A percentile compares a stretch with the other conserved stretches of the same genome.
Conservation (phyloP, 768 basidiomycete genomes). For the Inosperma sp. region DNA sequence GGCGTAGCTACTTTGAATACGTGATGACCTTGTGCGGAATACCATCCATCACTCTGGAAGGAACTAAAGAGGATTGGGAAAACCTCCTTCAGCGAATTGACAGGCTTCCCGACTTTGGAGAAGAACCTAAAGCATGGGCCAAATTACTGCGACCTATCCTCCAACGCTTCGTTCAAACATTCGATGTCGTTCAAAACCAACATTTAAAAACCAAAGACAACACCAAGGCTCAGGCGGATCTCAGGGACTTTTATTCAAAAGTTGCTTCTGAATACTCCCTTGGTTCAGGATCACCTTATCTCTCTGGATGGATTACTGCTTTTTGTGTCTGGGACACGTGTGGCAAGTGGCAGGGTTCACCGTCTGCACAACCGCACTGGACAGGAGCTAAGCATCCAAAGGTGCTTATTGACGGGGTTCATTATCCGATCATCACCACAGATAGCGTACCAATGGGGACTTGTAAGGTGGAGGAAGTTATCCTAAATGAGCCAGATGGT, state of each 20-base stretch:
- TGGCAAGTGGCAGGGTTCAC: too few relatives aligned
- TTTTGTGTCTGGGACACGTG: conserved; percentile 33
- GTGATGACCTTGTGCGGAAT: conserved; percentile 37
- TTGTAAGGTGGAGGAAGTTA: too few relatives aligned
- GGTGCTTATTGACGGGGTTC: too few relatives aligned
- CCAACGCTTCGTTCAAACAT: too few relatives aligned
- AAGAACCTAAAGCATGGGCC: conserved; percentile 32
- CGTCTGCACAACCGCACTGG: too few relatives aligned
- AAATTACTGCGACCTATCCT: too few relatives aligned
- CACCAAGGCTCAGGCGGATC: conserved; percentile 29
- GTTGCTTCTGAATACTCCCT: conserved; percentile 24
- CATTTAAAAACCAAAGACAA: conserved; percentile 36
- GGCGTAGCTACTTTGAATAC: conserved; percentile 33
- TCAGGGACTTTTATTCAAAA: conserved; percentile 9
- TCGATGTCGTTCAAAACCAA: too few relatives aligned
- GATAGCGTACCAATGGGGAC: too few relatives aligned
- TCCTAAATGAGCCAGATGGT: too few relatives aligned
- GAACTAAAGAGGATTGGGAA: conserved; percentile 37
- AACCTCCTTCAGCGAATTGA: conserved; percentile 34
- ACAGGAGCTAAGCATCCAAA: too few relatives aligned
- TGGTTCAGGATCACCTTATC: conserved; percentile 22
- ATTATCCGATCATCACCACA: too few relatives aligned
- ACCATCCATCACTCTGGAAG: conserved; percentile 42
- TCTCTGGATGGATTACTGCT: conserved; percentile 40
- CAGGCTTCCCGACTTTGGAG: conserved; percentile 35